Evolutionary conservation across 2,329 filamentous ascomycete genomes (phyloP).

Genomic region (Zymoseptoria passerinii): DNA sequence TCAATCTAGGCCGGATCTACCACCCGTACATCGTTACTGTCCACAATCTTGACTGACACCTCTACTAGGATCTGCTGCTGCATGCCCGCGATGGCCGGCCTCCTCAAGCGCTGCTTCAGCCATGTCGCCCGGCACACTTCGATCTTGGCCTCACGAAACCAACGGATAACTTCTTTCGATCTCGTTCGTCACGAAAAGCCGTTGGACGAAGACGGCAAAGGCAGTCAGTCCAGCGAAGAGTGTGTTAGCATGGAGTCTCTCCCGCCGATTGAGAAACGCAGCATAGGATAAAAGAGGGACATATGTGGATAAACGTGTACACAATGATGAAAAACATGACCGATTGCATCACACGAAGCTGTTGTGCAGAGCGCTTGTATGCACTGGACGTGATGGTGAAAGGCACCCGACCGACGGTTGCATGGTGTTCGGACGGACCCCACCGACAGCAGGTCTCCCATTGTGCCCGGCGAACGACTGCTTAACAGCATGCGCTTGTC

Average conservation of each 20-base stretch:
- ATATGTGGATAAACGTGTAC: neutral
- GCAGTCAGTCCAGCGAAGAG: neutral
- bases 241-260: neutral
- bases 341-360: neutral
- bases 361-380: neutral
- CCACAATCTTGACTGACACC: neutral
- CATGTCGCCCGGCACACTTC: neutral
- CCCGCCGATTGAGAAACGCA: neutral
- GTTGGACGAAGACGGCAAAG: neutral
- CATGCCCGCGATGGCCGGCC: constrained; percentile 5
- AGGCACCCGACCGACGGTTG: no score
- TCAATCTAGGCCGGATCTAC: neutral
- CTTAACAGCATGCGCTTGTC: no score
- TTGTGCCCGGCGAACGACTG: no score
- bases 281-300: neutral
- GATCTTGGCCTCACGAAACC: neutral
- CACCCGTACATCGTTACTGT: neutral
- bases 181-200: neutral
- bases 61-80: constrained; percentile 1
- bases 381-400: no score
- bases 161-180: neutral
- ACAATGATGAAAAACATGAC: neutral
- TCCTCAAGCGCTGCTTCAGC: neutral
- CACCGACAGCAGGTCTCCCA: no score
- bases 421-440: no score